Conservation (phyloP, 371 early-diverging fungal species). For the Mortierella sp. region DNA sequence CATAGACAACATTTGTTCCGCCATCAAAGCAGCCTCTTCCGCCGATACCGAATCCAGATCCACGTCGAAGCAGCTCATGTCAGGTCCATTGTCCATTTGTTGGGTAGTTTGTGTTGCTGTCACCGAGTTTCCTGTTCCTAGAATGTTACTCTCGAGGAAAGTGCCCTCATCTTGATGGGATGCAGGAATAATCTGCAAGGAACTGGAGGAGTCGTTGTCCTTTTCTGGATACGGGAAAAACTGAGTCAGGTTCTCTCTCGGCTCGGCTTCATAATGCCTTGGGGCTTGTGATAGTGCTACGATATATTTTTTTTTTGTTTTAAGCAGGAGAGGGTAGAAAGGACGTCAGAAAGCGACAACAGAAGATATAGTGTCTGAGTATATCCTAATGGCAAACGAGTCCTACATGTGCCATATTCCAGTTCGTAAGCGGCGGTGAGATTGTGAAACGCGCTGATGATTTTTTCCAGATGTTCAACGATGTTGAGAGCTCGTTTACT, state of each 20-base stretch:
- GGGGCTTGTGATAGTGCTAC: conserved; percentile 48
- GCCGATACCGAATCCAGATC: conserved; percentile 30
- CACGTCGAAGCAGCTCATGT: conserved; percentile 27
- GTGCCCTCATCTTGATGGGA: background rate
- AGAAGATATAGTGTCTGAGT: too few species aligned
- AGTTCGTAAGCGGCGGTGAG: conserved; percentile 43
- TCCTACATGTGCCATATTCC: conserved; percentile 28
- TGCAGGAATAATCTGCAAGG: background rate
- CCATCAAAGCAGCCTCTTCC: conserved; percentile 26
- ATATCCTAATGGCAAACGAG: background rate
- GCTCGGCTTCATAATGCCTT: conserved; percentile 15
- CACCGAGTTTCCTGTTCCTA: background rate
- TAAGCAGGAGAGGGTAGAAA: too few species aligned
- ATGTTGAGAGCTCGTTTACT: conserved; percentile 35
- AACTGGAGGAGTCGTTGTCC: background rate
- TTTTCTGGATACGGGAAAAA: conserved; percentile 54
- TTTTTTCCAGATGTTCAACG: conserved; percentile 26
- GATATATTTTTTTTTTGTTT: background rate
- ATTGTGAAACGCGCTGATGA: conserved; percentile 27
- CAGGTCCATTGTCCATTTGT: background rate
- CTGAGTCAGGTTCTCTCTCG: conserved; percentile 40
- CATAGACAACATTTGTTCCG: conserved; percentile 37
- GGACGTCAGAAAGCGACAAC: too few species aligned
- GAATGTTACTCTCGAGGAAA: background rate
- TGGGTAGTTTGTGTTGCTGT: background rate